Evolutionary conservation across 78 protist genomes (phyloP).

Genomic region (Cavenderia fasciculata): DNA sequence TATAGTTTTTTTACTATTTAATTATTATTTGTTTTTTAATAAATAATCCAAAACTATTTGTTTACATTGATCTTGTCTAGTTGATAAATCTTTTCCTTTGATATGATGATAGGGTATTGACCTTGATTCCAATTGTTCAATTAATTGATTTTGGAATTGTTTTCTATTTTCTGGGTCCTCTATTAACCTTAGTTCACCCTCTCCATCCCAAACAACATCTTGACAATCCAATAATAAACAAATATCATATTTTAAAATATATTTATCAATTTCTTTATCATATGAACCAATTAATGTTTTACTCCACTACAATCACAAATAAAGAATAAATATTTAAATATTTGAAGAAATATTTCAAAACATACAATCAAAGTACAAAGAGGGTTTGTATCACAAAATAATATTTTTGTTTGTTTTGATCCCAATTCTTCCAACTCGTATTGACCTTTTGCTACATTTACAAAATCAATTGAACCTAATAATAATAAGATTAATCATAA

Average conservation of each 20-base stretch:
- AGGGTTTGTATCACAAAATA: slow-evolving; percentile 67
- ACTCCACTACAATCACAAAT: slow-evolving; percentile 22
- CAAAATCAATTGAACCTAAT: slow-evolving; percentile 31
- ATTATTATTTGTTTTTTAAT: neutral
- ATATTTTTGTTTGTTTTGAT: neutral
- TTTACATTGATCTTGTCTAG: too few relatives aligned
- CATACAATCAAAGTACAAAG: slow-evolving; percentile 24
- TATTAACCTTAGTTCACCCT: slow-evolving; percentile 21
- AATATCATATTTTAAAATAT: slow-evolving; percentile 21
- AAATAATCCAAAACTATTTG: too few relatives aligned
- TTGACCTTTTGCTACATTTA: slow-evolving; percentile 41
- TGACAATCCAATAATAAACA: slow-evolving; percentile 49
- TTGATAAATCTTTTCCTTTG: neutral
- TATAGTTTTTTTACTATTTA: neutral
- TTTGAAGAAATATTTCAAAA: slow-evolving; percentile 6
- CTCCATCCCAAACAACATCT: slow-evolving; percentile 22
- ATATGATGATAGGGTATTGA: neutral
- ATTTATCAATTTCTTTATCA: neutral
- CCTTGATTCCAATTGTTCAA: neutral
- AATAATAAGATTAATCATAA: neutral
- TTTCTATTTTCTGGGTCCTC: slow-evolving; percentile 14
- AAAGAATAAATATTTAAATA: neutral
- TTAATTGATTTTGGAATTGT: slow-evolving; percentile 2
- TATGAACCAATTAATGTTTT: slow-evolving; percentile 28
- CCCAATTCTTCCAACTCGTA: slow-evolving; percentile 8